These are phyloP conservation scores for Fusarium newnesense DNA, from an alignment of 2,329 filamentous ascomycete species.

Conservation along the genomic window DNA sequence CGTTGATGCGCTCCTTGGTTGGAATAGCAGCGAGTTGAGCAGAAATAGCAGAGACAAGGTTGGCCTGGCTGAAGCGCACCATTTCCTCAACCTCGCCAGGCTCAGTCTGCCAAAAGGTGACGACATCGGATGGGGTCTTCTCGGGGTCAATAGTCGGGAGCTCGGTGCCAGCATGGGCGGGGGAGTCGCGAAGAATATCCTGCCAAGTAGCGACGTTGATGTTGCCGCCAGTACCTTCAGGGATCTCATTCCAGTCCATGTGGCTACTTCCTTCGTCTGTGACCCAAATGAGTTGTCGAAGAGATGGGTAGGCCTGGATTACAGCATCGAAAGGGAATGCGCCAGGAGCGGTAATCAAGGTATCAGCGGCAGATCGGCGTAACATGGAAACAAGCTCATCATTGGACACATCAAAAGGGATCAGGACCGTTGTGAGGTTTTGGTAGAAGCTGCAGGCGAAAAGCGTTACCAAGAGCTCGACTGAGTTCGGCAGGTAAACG, in stretches of 20 bases:
- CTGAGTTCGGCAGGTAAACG: constrained; percentile 91
- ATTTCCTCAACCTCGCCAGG: constrained; percentile 70
- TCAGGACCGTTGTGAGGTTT: constrained; percentile 81
- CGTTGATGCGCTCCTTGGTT: constrained; percentile 75
- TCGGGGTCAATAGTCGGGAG: constrained; percentile 72
- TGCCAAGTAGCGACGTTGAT: constrained; percentile 93
- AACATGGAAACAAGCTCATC: constrained; percentile 78
- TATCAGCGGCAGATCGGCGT: constrained; percentile 78
- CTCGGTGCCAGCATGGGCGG: constrained; percentile 66
- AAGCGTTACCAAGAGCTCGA: constrained; percentile 83
- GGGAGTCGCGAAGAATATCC: constrained; percentile 80
- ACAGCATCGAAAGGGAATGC: constrained; percentile 84
- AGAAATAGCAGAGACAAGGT: constrained; percentile 87
- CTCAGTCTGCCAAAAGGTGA: constrained; percentile 74
- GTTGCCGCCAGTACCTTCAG: constrained; percentile 77
- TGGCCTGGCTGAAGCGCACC: constrained; percentile 82
- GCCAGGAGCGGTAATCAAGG: constrained; percentile 85
- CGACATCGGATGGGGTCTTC: constrained; percentile 62
- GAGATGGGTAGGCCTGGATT: constrained; percentile 72
- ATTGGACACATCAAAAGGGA: constrained; percentile 83
- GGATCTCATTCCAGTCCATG: constrained; percentile 94
- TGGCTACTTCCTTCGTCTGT: constrained; percentile 90
- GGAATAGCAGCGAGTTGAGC: constrained; percentile 82
- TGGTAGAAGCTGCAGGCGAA: constrained; percentile 90
- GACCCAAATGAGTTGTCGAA: constrained; percentile 89